Conservation (phyloP, 139 green algal genomes). For the Tetraselmis striata region DNA sequence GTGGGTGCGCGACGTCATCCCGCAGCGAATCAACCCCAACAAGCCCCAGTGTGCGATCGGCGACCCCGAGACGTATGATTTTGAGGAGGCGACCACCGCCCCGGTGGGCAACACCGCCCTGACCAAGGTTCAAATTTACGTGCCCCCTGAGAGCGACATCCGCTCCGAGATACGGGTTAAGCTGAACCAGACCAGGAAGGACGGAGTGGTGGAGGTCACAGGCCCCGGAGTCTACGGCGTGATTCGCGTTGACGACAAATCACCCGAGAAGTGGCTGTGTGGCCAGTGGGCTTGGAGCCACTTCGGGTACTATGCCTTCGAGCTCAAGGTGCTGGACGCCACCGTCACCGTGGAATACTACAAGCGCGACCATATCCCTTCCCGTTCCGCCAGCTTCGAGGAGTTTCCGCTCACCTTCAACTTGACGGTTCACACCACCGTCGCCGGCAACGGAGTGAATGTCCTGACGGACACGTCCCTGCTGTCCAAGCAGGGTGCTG, state of each 20-base stretch:
- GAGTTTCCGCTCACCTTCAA: background rate
- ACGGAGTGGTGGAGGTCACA: background rate
- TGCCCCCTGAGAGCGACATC: background rate
- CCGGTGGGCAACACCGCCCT: background rate
- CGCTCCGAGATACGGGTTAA: background rate
- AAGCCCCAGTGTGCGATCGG: background rate
- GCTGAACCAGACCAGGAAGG: background rate
- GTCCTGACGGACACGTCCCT: background rate
- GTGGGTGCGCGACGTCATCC: background rate
- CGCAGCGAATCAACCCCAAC: background rate
- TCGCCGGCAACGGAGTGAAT: background rate
- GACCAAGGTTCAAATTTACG: background rate
- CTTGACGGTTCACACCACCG: background rate
- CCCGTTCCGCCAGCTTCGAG: background rate
- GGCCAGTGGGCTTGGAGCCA: background rate
- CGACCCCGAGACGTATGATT: background rate
- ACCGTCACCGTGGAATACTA: background rate
- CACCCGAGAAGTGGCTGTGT: background rate
- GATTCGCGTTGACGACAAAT: background rate
- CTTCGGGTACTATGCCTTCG: background rate
- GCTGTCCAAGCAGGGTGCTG: background rate
- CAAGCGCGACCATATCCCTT: background rate
- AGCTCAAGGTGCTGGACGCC: background rate
- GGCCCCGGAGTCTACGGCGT: background rate
- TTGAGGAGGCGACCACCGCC: background rate